Base-by-base conservation (phyloP, 75 land plant genomes). In the Selaginella tamariscina region DNA sequence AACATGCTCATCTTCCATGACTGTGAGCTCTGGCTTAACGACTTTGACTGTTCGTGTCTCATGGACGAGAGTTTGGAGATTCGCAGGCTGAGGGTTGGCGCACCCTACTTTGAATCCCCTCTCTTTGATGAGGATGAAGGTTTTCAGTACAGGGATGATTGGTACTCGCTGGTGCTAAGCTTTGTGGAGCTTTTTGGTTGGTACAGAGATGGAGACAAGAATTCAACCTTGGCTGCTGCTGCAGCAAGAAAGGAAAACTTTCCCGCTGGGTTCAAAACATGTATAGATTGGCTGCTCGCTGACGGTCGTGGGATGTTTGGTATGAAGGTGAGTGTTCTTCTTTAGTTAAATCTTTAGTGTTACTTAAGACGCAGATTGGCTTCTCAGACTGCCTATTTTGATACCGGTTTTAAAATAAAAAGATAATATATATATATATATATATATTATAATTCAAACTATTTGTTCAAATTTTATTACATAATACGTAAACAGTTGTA, bases 1-100 rank as follows among this genome's bases (percentile, higher is more conserved):
- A 39, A 39, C 15, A 39, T 39, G 49, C 49, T 39, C 49, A 39
- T 39, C 49, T 39, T 39, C 49, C 49, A 39, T 39, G 49, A 39
- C 15, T n/a, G n/a, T n/a, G 49, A 39, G 49, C 49, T 39, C 11
- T 39, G 49, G 49, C 49, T 39, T 5, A 39, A 39, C 15, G 49
- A 39, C 49, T 39, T 39, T 15, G 49, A 39, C 49, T 39, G 49
- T 39, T 39, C 49, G 15, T 39, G 49, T 39, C 49, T 39, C 15
- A 15, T 39, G 49, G 49, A 39, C 49, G 49, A 39, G 49, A 39
- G 49, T 15, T 5, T 39, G 49, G 49, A 39, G 49, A 39, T 39
- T 39, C 49, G 49, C 11, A 39, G 49, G 49, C 5, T 39, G 49
- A 39, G 49, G 49, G 49, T 39, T 15, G 49, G 49, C 15, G 49